Percentiles rank a stretch among this genome's conserved stretches.
These are phyloP conservation scores for Aspergillus terreus DNA, from an alignment of 2,329 filamentous ascomycete species.

Conservation along the genomic window DNA sequence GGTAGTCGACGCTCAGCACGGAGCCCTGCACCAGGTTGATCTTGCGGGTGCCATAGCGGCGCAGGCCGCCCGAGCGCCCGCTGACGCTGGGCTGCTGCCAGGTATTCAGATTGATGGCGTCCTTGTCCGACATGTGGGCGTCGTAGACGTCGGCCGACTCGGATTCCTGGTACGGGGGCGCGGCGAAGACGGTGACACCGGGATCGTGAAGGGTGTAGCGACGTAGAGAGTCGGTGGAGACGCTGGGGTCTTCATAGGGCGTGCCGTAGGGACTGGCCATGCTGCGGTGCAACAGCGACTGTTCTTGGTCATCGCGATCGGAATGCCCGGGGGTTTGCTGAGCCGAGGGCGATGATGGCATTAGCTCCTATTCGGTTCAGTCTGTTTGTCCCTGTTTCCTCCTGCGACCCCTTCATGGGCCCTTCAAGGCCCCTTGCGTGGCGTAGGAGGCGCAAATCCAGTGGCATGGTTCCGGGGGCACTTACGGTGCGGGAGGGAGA, in stretches of 20 bases:
- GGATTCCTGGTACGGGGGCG: slow-evolving; percentile 53
- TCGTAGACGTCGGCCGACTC: slow-evolving; percentile 44
- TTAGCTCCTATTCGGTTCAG: background rate
- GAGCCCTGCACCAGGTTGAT: slow-evolving; percentile 97
- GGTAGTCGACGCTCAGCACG: slow-evolving; percentile 94
- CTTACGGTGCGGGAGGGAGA: slow-evolving; percentile 5
- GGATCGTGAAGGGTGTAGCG: slow-evolving; percentile 35
- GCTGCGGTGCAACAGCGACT: slow-evolving; percentile 28
- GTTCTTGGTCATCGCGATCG: slow-evolving; percentile 16
- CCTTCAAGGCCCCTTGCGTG: background rate
- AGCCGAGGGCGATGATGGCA: background rate
- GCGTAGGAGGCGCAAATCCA: background rate
- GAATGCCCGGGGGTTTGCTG: slow-evolving; percentile 9
- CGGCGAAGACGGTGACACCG: slow-evolving; percentile 55
- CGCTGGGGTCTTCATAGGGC: slow-evolving; percentile 49
- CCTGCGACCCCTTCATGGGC: background rate
- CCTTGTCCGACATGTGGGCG: slow-evolving; percentile 52
- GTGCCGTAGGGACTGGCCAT: slow-evolving; percentile 42
- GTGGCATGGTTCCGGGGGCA: background rate
- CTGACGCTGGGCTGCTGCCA: slow-evolving; percentile 65
- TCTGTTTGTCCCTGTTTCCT: background rate
- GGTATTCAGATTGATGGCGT: slow-evolving; percentile 53
- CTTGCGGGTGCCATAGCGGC: slow-evolving; percentile 91
- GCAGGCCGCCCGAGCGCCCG: slow-evolving; percentile 59
- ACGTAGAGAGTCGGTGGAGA: slow-evolving; percentile 27